A percentile compares a stretch with the other conserved stretches of the same genome.
Evolutionary conservation across 257 asterid species (phyloP).

Genomic region (Nicotiana attenuata): DNA sequence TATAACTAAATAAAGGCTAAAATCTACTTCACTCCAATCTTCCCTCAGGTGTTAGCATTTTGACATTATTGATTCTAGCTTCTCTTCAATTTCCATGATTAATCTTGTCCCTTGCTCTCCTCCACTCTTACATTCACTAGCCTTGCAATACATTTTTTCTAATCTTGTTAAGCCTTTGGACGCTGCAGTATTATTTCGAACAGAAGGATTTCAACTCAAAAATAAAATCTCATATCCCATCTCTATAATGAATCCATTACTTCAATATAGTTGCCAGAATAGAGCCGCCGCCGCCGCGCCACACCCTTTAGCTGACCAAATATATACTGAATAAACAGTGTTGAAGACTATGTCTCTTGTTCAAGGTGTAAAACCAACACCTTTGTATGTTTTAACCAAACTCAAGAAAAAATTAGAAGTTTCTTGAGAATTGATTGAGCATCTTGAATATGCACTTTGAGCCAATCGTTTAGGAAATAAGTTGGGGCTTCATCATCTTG

Average conservation of each 20-base stretch:
- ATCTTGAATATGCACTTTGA: conserved; percentile 45
- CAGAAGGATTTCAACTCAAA: conserved; percentile 41
- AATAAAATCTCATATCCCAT: conserved; percentile 63
- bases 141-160: conserved; percentile 34
- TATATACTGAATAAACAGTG: conserved; percentile 48
- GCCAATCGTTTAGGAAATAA: conserved; percentile 50
- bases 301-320: conserved; percentile 48
- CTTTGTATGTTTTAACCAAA: conserved; percentile 50
- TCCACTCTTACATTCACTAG: conserved; percentile 14
- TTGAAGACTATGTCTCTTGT: conserved; percentile 35
- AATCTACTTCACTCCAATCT: background rate
- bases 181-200: conserved; percentile 31
- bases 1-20: background rate
- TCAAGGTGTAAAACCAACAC: conserved; percentile 18
- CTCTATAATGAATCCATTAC: conserved; percentile 48
- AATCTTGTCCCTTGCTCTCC: background rate
- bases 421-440: conserved; percentile 40
- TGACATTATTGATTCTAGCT: background rate
- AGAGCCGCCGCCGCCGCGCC: conserved; percentile 68
- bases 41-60: background rate
- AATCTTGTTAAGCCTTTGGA: conserved; percentile 38
- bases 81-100: background rate
- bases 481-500: conserved; percentile 41
- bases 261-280: conserved; percentile 52
- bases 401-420: conserved; percentile 55